phyloP scores from a whole-genome alignment of 2,329 filamentous ascomycete species.

The Aspergillus carbonarius region DNA sequence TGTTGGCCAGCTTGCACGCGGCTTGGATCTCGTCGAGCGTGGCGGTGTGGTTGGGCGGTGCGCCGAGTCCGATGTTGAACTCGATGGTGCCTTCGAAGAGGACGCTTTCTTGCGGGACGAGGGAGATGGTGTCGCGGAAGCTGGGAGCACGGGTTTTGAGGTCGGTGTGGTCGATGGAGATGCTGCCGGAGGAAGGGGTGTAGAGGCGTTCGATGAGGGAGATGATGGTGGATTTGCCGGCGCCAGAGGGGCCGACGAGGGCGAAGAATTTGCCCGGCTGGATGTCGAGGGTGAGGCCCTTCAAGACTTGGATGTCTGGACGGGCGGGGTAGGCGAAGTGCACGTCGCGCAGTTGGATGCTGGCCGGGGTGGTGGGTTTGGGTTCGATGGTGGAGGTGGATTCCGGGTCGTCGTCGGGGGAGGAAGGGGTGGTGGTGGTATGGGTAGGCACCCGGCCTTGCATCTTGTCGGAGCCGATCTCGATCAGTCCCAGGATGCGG shows the following conservation, averaged over 20 bases:
- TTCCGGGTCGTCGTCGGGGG: constrained; percentile 3
- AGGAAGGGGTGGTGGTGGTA: too few relatives aligned
- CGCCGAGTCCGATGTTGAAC: constrained; percentile 48
- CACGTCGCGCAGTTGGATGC: constrained; percentile 59
- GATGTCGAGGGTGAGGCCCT: constrained; percentile 57
- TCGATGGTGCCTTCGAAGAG: constrained; percentile 50
- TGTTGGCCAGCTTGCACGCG: constrained; percentile 67
- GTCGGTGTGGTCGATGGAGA: constrained; percentile 54
- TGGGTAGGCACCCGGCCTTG: constrained; percentile 17
- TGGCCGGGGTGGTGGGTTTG: constrained; percentile 18
- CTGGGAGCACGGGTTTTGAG: constrained; percentile 40
- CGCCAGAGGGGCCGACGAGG: constrained; percentile 67
- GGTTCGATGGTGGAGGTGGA: neutral
- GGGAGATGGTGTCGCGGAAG: constrained; percentile 47
- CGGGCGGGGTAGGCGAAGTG: constrained; percentile 66
- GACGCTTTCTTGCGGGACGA: constrained; percentile 51
- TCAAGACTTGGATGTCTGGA: constrained; percentile 59
- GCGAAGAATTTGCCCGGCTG: constrained; percentile 43
- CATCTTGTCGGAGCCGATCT: constrained; percentile 37
- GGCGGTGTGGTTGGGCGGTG: constrained; percentile 54
- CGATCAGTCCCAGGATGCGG: constrained; percentile 52
- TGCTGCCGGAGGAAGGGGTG: constrained; percentile 48
- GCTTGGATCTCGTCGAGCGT: constrained; percentile 62
- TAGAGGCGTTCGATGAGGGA: constrained; percentile 58
- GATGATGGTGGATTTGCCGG: constrained; percentile 67